phyloP scores from a whole-genome alignment of 106 monocot genomes.

The Cymbidium sinense region DNA sequence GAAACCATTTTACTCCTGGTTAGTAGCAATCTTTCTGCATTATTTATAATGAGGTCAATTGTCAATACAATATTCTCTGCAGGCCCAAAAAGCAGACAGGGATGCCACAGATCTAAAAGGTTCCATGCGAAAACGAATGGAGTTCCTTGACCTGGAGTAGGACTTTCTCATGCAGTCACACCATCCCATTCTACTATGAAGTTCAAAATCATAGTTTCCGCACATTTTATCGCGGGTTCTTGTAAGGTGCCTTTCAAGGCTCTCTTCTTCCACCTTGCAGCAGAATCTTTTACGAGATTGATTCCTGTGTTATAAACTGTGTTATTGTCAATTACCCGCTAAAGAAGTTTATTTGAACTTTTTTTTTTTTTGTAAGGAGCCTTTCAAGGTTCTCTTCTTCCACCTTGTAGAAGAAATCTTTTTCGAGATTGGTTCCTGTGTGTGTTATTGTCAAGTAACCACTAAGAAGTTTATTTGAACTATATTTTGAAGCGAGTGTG shows the following conservation, averaged over 20 bases:
- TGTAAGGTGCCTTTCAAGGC: not conserved
- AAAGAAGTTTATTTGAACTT: too few relatives aligned
- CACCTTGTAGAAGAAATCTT: not conserved
- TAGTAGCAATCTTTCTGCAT: too few relatives aligned
- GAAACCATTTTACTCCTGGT: too few relatives aligned
- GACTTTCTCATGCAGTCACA: not conserved
- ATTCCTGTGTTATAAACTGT: not conserved
- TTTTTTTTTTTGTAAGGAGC: not conserved
- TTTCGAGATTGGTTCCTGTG: not conserved
- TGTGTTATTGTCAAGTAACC: too few relatives aligned
- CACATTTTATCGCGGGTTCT: constrained; percentile 4
- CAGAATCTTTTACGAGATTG: not conserved
- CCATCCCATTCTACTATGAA: not conserved
- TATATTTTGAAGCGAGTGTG: too few relatives aligned
- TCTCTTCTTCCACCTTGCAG: not conserved
- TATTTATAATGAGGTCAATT: too few relatives aligned
- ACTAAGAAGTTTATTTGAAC: too few relatives aligned
- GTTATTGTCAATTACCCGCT: too few relatives aligned
- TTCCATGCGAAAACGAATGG: constrained; percentile 71
- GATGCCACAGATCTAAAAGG: constrained; percentile 64
- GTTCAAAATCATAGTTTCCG: not conserved
- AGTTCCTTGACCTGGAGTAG: constrained; percentile 65
- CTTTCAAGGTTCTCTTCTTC: not conserved
- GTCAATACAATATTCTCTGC: not conserved
- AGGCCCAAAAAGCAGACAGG: constrained; percentile 68